Evolutionary conservation across 169 alveolate genomes (phyloP), one percentile per base, ranked within the genome.

Genomic region (Plasmodium billcollinsi): DNA sequence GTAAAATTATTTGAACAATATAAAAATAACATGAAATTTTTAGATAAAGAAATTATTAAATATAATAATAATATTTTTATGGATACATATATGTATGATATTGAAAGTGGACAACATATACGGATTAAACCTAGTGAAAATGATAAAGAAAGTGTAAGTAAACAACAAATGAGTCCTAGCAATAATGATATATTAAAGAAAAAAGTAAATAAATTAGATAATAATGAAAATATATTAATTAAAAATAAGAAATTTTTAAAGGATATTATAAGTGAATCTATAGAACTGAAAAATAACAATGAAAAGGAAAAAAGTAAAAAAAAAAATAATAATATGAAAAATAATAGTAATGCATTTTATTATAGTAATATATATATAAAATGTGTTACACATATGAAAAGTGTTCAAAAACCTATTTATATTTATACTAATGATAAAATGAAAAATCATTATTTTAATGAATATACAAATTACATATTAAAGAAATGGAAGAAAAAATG

Each of bases 401-500:
- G 89, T 45, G 29, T 54, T 7, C 89, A 78, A 59, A 78, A 78
- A 24, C 89, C 89, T 9, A 63, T 78, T 8, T 78, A 78, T 49
- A 66, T 78, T 52, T 78, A 78, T 29, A 78, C 89, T 8, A 78
- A 78, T 26, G 89, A 78, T 52, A 78, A 78, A 29, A 78, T 78
- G 89, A 78, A 78, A 70, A 78, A 78, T n/a, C 89, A 78, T 59
- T 78, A 78, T 47, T 78, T 78, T 50, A 78, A 78, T 45, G 89
- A 78, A 45, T 78, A 78, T 26, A 78, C 89, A 65, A 78, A 78
- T 43, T 78, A 24, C n/a, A 78, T 78, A 49, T 50, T 78, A 33
- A 78, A 78, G 43, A 78, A 78, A 78, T 78, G 89, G 89, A 78
- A 78, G 54, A 78, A 66, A 47, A 78, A 78, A 78, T 66, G 89